Evolutionary conservation across 2,329 filamentous ascomycete species (phyloP).

Genomic region (Aspergillus felis): DNA sequence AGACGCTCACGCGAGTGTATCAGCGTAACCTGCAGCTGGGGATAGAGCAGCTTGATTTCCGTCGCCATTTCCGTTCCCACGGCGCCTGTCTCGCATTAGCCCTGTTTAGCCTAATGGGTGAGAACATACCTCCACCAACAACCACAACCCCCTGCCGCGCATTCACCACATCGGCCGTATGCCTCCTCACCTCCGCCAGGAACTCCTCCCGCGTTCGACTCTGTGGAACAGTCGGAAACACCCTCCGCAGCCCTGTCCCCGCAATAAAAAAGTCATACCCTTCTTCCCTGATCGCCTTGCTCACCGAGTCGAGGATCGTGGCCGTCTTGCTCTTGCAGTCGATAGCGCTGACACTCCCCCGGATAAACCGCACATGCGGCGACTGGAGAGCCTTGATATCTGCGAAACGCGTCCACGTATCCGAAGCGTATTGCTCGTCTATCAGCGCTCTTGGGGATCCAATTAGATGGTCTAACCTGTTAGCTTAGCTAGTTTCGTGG

Average conservation of each 20-base stretch:
- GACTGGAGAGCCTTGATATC: conserved; percentile 64
- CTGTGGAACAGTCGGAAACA: conserved; percentile 70
- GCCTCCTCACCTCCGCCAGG: conserved; percentile 20
- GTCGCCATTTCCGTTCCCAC: conserved; percentile 80
- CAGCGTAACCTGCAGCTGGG: conserved; percentile 64
- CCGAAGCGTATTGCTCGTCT: conserved; percentile 58
- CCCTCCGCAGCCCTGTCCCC: conserved; percentile 65
- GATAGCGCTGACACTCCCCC: conserved; percentile 60
- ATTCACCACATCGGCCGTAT: conserved; percentile 38
- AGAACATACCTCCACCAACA: conserved; percentile 60
- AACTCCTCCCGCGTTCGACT: conserved; percentile 40
- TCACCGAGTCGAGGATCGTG: conserved; percentile 49
- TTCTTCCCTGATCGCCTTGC: conserved; percentile 37
- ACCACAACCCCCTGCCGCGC: conserved; percentile 56
- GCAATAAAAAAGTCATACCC: conserved; percentile 73
- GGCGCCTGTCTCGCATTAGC: conserved; percentile 48
- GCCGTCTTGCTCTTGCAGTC: conserved; percentile 59
- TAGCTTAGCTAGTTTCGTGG: neutral
- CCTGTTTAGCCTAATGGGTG: neutral
- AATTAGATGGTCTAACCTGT: conserved; percentile 63
- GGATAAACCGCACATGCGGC: conserved; percentile 60
- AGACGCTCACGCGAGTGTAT: conserved; percentile 69
- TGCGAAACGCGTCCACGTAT: conserved; percentile 66
- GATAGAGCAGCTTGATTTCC: conserved; percentile 67
- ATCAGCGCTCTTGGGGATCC: conserved; percentile 70